Percentiles rank a stretch among this genome's conserved stretches.
These are phyloP conservation scores for Talaromyces albobiverticillius DNA, from an alignment of 2,329 filamentous ascomycete species.

Conservation along the genomic window DNA sequence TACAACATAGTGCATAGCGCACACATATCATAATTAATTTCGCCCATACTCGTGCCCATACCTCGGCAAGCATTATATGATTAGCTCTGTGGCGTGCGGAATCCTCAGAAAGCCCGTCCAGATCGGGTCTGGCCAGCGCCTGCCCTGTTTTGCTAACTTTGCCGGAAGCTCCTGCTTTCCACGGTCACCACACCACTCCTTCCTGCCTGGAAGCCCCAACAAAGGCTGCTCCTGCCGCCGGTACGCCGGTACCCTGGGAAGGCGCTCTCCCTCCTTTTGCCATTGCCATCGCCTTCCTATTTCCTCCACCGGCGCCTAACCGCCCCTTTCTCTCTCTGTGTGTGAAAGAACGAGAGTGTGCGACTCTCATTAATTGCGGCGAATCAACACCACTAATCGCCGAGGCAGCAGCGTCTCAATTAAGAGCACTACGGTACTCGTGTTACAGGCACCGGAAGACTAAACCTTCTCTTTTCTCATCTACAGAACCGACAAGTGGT, in stretches of 20 bases:
- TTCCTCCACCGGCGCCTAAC: neutral
- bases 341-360: too few species aligned
- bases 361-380: neutral
- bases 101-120: too few species aligned
- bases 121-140: constrained; percentile 6
- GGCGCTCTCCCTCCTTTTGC: neutral
- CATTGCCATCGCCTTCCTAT: neutral
- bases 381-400: neutral
- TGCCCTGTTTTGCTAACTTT: constrained; percentile 12
- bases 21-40: too few species aligned
- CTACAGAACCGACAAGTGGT: too few species aligned
- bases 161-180: constrained; percentile 2
- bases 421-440: neutral
- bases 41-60: too few species aligned
- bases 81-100: too few species aligned
- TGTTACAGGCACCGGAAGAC: constrained; percentile 1
- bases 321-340: too few species aligned
- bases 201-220: neutral
- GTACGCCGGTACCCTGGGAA: neutral
- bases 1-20: too few species aligned
- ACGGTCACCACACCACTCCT: constrained; percentile 1
- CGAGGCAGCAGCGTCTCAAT: neutral
- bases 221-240: neutral
- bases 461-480: too few species aligned
- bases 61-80: too few species aligned